phyloP scores from a whole-genome alignment of 176 grass and related monocot genomes.

The bread wheat (Triticum aestivum) region DNA sequence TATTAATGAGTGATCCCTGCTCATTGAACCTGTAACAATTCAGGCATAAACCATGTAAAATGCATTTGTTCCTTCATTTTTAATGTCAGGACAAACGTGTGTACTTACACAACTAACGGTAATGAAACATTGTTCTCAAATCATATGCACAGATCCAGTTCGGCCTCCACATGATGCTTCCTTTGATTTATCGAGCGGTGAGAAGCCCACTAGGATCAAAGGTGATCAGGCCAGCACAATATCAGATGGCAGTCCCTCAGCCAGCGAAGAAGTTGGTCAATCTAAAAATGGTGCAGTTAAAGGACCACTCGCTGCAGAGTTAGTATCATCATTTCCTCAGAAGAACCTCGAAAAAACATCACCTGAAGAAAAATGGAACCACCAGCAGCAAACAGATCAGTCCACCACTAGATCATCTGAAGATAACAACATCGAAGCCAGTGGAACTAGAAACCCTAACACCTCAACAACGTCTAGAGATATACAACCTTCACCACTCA shows the following conservation, averaged over 20 bases:
- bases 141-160: not conserved
- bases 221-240: not conserved
- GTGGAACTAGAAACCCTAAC: not conserved
- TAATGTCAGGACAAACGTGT: not conserved
- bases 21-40: not conserved
- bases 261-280: not conserved
- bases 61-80: not conserved
- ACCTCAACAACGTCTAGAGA: not conserved
- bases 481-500: not conserved
- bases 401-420: not conserved
- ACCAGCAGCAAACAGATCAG: slow-evolving; percentile 1
- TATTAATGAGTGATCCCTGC: not conserved
- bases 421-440: slow-evolving; percentile 11
- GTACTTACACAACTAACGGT: not conserved
- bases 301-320: not conserved
- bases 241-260: not conserved
- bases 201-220: not conserved
- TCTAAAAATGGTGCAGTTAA: not conserved
- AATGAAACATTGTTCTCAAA: not conserved
- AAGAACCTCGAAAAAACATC: not conserved
- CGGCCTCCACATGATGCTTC: slow-evolving; percentile 1
- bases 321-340: not conserved
- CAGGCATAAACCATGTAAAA: not conserved
- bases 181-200: slow-evolving; percentile 6
- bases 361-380: slow-evolving; percentile 10